phyloP scores from a whole-genome alignment of 257 asterid genomes.

The Forsythia viridissima region DNA sequence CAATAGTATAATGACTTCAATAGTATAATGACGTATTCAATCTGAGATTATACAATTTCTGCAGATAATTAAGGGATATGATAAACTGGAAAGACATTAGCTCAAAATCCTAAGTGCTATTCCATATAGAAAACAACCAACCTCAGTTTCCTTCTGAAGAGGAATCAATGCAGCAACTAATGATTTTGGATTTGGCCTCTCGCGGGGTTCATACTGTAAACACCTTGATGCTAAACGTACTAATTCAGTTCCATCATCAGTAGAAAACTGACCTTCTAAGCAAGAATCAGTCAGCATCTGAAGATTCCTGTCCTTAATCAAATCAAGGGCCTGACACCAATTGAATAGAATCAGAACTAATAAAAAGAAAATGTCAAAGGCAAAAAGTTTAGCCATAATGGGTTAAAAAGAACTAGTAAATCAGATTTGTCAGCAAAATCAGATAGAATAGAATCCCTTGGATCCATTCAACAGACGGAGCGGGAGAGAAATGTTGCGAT shows the following conservation, averaged over 20 bases:
- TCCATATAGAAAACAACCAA: constrained; percentile 26
- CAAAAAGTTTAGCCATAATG: background rate
- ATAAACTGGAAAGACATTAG: background rate
- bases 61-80: background rate
- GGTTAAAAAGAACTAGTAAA: background rate
- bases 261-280: constrained; percentile 72
- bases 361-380: background rate
- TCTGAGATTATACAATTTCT: background rate
- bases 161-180: constrained; percentile 67
- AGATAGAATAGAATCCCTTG: background rate
- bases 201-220: constrained; percentile 72
- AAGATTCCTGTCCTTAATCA: constrained; percentile 70
- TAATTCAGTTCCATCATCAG: constrained; percentile 68
- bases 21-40: background rate
- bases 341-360: constrained; percentile 5
- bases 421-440: background rate
- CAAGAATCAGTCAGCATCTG: constrained; percentile 81
- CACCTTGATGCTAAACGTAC: constrained; percentile 77
- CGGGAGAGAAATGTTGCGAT: background rate
- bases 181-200: constrained; percentile 69
- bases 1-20: background rate
- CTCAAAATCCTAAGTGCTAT: background rate
- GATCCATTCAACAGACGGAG: background rate
- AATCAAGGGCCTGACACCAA: constrained; percentile 68
- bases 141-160: constrained; percentile 78